phyloP scores from a whole-genome alignment of 2,329 filamentous ascomycete genomes.

The Trichophyton schoenleinii region DNA sequence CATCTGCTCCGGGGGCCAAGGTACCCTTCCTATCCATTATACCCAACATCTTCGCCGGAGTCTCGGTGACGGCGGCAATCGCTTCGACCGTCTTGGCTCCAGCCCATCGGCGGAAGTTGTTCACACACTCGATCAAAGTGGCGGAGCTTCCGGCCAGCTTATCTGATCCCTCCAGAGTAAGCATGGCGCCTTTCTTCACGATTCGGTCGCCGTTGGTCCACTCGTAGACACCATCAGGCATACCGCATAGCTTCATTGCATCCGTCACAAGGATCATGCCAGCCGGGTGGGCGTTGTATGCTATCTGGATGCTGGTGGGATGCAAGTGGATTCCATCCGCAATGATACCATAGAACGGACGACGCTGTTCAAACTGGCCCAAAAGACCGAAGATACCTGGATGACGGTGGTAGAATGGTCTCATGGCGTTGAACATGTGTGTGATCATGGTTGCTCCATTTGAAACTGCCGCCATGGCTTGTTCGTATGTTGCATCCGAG shows the following conservation, averaged over 20 bases:
- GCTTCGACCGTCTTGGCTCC: constrained; percentile 28
- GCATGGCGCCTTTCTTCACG: constrained; percentile 49
- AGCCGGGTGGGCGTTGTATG: constrained; percentile 70
- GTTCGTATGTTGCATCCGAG: constrained; percentile 75
- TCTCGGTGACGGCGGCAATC: constrained; percentile 29
- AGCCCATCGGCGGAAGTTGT: constrained; percentile 33
- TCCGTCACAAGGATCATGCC: constrained; percentile 86
- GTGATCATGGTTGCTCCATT: constrained; percentile 80
- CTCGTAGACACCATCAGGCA: constrained; percentile 71
- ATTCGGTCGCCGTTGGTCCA: constrained; percentile 65
- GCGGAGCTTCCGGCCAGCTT: constrained; percentile 59
- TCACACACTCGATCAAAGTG: constrained; percentile 33
- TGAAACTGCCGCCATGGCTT: constrained; percentile 58
- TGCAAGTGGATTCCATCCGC: constrained; percentile 84
- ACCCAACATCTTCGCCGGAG: constrained; percentile 29
- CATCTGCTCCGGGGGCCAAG: constrained; percentile 30
- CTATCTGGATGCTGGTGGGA: constrained; percentile 76
- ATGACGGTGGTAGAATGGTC: constrained; percentile 78
- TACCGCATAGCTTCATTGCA: constrained; percentile 74
- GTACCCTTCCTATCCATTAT: constrained; percentile 29
- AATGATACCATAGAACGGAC: constrained; percentile 77
- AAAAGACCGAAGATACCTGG: constrained; percentile 81
- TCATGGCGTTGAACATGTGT: constrained; percentile 90
- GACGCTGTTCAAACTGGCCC: constrained; percentile 46
- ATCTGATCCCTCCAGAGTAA: constrained; percentile 66